Conservation (phyloP, 192 early-diverging fungal species). For the Coemansia sp. region DNA sequence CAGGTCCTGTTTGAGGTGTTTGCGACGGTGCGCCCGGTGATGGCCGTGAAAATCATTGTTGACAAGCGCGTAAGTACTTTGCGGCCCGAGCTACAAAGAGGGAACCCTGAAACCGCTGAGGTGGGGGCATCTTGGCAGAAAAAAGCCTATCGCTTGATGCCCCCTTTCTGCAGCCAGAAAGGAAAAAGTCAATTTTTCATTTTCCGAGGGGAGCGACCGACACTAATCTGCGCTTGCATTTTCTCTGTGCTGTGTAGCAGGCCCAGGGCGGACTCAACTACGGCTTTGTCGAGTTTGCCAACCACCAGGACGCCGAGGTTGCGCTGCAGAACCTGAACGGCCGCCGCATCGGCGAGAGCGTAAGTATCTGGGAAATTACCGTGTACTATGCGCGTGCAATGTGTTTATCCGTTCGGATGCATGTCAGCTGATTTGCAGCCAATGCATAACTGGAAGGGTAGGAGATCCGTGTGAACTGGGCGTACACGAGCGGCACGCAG, state of each 20-base stretch:
- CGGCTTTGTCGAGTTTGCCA: slow-evolving; percentile 83
- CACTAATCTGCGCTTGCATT: too few species aligned
- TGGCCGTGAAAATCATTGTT: slow-evolving; percentile 76
- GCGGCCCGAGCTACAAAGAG: background rate
- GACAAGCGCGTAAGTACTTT: slow-evolving; percentile 60
- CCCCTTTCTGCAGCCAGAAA: too few species aligned
- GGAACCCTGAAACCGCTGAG: too few species aligned
- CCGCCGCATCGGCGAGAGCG: slow-evolving; percentile 20
- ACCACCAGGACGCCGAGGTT: slow-evolving; percentile 64
- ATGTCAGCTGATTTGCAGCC: background rate
- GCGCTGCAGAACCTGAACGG: slow-evolving; percentile 75
- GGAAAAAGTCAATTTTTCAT: too few species aligned
- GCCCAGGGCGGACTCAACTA: slow-evolving; percentile 73
- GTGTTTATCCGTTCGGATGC: background rate
- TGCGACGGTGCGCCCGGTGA: slow-evolving; percentile 56
- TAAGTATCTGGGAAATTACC: slow-evolving; percentile 4
- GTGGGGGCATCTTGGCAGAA: too few species aligned
- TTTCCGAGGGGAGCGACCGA: too few species aligned
- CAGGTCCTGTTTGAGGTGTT: slow-evolving; percentile 72
- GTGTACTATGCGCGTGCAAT: background rate
- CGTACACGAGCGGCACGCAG: slow-evolving; percentile 42
- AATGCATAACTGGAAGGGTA: slow-evolving; percentile 2
- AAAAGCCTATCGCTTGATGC: too few species aligned
- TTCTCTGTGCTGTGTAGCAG: too few species aligned
- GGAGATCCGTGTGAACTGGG: slow-evolving; percentile 54